Evolutionary conservation across 352 stramenopile genomes (phyloP).

Genomic region (Sclerospora graminicola): DNA sequence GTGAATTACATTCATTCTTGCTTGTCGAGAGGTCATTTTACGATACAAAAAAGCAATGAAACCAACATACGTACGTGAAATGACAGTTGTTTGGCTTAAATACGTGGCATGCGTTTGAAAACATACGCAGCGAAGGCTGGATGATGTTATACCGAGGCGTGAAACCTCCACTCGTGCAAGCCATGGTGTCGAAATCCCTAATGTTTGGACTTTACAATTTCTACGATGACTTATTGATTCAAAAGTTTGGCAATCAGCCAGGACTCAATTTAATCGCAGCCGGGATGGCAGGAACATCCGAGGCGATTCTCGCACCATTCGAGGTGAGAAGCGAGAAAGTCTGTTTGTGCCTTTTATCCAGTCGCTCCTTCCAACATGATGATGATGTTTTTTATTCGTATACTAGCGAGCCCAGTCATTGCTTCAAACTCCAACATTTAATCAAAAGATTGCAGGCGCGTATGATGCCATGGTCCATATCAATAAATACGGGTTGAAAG

Average conservation of each 20-base stretch:
- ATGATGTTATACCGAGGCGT: constrained; percentile 76
- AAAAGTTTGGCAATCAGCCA: constrained; percentile 29
- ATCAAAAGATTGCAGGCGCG: constrained; percentile 62
- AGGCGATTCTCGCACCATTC: constrained; percentile 78
- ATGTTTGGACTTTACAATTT: constrained; percentile 89
- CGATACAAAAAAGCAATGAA: too few species aligned
- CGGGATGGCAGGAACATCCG: constrained; percentile 63
- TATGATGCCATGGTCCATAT: constrained; percentile 71
- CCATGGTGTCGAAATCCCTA: constrained; percentile 79
- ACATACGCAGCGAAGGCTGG: constrained; percentile 49
- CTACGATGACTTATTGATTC: constrained; percentile 54
- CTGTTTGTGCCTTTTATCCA: too few species aligned
- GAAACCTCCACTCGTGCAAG: constrained; percentile 73
- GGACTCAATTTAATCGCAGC: constrained; percentile 48
- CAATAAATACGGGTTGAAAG: constrained; percentile 62
- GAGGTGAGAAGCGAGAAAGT: constrained; percentile 47
- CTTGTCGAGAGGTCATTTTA: too few species aligned
- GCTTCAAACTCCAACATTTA: constrained; percentile 83
- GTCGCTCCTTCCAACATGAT: too few species aligned
- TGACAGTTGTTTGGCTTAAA: constrained; percentile 74
- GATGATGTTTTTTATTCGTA: not conserved
- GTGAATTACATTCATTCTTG: not conserved
- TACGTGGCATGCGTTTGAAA: constrained; percentile 58
- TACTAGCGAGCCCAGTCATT: constrained; percentile 70
- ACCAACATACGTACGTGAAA: too few species aligned